Percentiles rank a stretch among this genome's conserved stretches.
phyloP scores from a whole-genome alignment of 495 filamentous ascomycete species.

The Penicillium daleae region DNA sequence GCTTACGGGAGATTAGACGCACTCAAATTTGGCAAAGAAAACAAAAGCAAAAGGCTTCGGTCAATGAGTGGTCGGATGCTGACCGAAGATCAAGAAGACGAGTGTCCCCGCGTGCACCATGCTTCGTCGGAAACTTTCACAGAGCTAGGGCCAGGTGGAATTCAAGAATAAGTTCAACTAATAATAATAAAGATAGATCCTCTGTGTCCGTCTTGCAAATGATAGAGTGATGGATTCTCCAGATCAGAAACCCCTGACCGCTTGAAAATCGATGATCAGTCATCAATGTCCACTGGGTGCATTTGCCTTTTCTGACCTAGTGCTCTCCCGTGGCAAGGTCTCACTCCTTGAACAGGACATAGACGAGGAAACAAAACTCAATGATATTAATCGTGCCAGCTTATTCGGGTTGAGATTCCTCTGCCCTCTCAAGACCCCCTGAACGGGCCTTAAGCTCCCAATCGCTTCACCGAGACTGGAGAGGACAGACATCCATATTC shows the following conservation, averaged over 20 bases:
- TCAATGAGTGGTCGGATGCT: neutral
- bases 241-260: neutral
- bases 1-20: neutral
- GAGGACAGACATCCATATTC: neutral
- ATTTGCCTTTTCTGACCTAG: neutral
- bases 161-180: too few relatives aligned
- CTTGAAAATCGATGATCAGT: neutral
- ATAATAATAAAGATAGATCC: too few relatives aligned
- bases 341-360: neutral
- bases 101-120: neutral
- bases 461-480: neutral
- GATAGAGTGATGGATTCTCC: neutral
- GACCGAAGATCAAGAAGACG: neutral
- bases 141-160: neutral
- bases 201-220: neutral
- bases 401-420: neutral
- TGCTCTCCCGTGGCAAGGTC: neutral
- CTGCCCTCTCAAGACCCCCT: neutral
- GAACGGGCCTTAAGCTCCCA: neutral
- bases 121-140: neutral
- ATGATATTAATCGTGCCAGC: neutral
- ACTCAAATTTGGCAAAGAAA: neutral
- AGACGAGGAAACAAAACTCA: neutral
- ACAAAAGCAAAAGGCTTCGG: neutral
- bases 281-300: too few relatives aligned